phyloP scores from a whole-genome alignment of 2,329 filamentous ascomycete genomes.

The Cephalotrichum gorgonifer region DNA sequence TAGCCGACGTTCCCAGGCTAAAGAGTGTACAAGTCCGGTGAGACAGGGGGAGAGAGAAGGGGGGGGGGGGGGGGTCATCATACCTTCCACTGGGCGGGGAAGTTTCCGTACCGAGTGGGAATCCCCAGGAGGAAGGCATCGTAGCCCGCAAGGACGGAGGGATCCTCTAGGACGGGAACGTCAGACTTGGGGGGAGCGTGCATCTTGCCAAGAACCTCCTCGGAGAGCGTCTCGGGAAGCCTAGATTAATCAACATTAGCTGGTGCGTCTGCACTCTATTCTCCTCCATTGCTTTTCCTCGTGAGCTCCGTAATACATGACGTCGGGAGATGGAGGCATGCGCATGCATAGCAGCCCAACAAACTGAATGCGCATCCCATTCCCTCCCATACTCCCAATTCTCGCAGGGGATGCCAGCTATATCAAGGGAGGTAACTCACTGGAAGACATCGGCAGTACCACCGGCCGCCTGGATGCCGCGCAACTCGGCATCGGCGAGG shows the following conservation, averaged over 20 bases:
- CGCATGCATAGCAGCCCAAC: background rate
- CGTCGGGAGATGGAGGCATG: background rate
- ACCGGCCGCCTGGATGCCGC: constrained; percentile 79
- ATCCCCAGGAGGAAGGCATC: constrained; percentile 90
- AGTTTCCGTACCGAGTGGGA: constrained; percentile 93
- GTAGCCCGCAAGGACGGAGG: constrained; percentile 56
- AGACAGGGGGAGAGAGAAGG: background rate
- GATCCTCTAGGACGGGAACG: constrained; percentile 52
- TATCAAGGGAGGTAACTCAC: constrained; percentile 28
- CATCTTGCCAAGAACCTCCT: constrained; percentile 85
- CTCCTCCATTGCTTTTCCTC: background rate
- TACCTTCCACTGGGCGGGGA: constrained; percentile 87
- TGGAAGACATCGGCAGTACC: constrained; percentile 76
- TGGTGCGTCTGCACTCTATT: background rate
- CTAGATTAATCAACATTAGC: constrained; percentile 23
- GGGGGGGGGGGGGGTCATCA: constrained; percentile 3
- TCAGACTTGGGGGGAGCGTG: constrained; percentile 69
- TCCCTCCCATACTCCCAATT: too few relatives aligned
- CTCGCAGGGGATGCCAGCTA: too few relatives aligned
- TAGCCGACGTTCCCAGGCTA: too few relatives aligned
- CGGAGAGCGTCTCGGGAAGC: constrained; percentile 73
- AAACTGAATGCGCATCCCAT: too few relatives aligned
- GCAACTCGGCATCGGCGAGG: constrained; percentile 82
- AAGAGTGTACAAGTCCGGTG: background rate
- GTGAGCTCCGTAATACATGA: background rate